Percentiles rank a stretch among this genome's conserved stretches.
phyloP scores from a whole-genome alignment of 306 rosid genomes.

The Luffa aegyptiaca region DNA sequence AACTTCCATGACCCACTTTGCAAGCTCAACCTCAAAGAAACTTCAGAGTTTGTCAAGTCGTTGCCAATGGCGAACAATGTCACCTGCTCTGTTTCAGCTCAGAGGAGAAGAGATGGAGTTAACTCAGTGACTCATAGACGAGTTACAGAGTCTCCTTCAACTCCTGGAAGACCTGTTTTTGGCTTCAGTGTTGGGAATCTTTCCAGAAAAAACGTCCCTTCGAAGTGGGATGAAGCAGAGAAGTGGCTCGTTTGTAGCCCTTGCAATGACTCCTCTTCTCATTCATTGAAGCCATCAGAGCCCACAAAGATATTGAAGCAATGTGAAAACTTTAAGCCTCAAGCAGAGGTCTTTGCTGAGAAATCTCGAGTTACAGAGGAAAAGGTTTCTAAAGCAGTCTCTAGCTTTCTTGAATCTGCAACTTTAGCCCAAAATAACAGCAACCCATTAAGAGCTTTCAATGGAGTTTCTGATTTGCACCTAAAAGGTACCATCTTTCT shows the following conservation, averaged over 20 bases:
- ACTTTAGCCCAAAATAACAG: constrained; percentile 40
- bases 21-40: constrained; percentile 75
- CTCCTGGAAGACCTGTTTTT: constrained; percentile 91
- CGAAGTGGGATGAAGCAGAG: constrained; percentile 99
- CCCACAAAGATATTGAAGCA: constrained; percentile 35
- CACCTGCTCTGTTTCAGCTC: constrained; percentile 26
- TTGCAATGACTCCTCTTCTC: constrained; percentile 88
- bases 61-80: constrained; percentile 44
- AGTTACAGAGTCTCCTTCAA: constrained; percentile 54
- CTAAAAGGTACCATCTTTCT: constrained; percentile 47
- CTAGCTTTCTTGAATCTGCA: constrained; percentile 35
- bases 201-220: constrained; percentile 70
- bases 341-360: constrained; percentile 45
- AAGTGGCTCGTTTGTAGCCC: constrained; percentile 84
- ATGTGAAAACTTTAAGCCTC: constrained; percentile 42
- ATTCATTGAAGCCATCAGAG: constrained; percentile 31
- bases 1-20: constrained; percentile 76
- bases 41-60: constrained; percentile 95
- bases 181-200: constrained; percentile 49
- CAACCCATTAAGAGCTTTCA: constrained; percentile 27
- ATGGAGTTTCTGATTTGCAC: constrained; percentile 51
- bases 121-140: constrained; percentile 39
- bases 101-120: constrained; percentile 36
- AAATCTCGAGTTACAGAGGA: constrained; percentile 53
- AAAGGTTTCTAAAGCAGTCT: constrained; percentile 44